A percentile compares a stretch with the other conserved stretches of the same genome.
phyloP scores from a whole-genome alignment of 805 yeast genomes.

The Brettanomyces nanus region DNA sequence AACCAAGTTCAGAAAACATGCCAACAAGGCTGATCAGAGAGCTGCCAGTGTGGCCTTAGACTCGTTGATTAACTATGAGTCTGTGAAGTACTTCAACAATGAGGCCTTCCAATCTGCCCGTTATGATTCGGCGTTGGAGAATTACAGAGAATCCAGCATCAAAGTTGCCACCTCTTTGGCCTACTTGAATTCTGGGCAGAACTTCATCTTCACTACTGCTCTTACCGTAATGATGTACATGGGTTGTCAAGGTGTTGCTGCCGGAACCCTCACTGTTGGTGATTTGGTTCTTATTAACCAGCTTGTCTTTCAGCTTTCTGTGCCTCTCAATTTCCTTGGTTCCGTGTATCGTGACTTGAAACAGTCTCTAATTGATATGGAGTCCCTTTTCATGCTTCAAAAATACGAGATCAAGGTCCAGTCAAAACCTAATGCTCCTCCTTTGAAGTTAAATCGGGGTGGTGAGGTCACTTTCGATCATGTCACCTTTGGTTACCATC shows the following conservation, averaged over 20 bases:
- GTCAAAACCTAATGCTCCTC: constrained; percentile 56
- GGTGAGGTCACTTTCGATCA: constrained; percentile 86
- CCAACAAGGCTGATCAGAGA: constrained; percentile 86
- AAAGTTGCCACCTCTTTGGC: constrained; percentile 83
- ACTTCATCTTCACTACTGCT: constrained; percentile 76
- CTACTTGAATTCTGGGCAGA: constrained; percentile 72
- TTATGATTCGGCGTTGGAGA: constrained; percentile 65
- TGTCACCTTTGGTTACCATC: constrained; percentile 87
- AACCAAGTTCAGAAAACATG: constrained; percentile 81
- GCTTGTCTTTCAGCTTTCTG: constrained; percentile 89
- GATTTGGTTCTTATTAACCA: constrained; percentile 93
- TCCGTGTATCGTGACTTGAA: constrained; percentile 92
- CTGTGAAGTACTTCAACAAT: constrained; percentile 91
- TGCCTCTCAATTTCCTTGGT: constrained; percentile 90
- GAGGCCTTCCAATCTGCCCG: constrained; percentile 72
- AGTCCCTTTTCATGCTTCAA: constrained; percentile 80
- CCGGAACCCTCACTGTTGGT: constrained; percentile 81
- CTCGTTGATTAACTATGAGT: constrained; percentile 87
- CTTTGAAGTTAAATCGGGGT: constrained; percentile 42
- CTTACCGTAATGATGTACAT: constrained; percentile 95
- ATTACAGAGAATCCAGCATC: constrained; percentile 67
- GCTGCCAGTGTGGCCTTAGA: constrained; percentile 95
- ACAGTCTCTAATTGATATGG: constrained; percentile 93
- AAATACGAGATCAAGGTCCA: constrained; percentile 59
- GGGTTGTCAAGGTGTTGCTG: constrained; percentile 91